Conservation (phyloP, 2,329 filamentous ascomycete genomes). For the Pseudogymnoascus sp. region DNA sequence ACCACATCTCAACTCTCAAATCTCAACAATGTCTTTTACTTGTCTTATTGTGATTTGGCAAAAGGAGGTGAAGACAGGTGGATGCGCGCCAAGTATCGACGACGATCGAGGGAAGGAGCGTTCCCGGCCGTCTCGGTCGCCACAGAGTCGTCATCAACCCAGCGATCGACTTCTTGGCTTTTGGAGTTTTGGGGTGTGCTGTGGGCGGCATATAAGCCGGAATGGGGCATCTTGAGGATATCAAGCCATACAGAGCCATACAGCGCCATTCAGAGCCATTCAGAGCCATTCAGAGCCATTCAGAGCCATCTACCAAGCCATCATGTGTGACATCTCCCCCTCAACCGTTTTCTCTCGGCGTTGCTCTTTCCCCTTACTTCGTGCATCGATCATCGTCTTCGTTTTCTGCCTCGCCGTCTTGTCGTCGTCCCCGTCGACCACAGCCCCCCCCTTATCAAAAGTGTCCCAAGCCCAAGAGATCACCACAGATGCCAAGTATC, state of each 20-base stretch:
- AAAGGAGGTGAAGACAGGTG: not conserved
- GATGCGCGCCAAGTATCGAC: not conserved
- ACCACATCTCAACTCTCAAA: not conserved
- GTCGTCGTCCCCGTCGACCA: not conserved
- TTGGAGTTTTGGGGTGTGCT: not conserved
- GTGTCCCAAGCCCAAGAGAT: not conserved
- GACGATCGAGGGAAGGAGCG: not conserved
- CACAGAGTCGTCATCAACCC: slow-evolving; percentile 1
- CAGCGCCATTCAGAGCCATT: not conserved
- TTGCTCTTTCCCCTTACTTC: slow-evolving; percentile 5
- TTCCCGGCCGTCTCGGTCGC: not conserved
- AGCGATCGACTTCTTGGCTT: not conserved
- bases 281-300: not conserved
- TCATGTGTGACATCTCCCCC: not conserved
- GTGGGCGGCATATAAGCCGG: not conserved
- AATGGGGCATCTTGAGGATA: not conserved
- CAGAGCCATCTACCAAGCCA: not conserved
- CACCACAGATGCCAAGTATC: slow-evolving; percentile 5
- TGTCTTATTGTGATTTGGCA: slow-evolving; percentile 1
- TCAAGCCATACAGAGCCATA: not conserved
- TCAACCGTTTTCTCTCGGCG: slow-evolving; percentile 3
- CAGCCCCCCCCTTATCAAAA: not conserved
- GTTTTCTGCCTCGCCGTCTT: not conserved
- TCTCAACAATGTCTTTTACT: slow-evolving; percentile 3
- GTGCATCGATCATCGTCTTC: not conserved